These are phyloP conservation scores for Euphorbia schlechtendalii DNA, from an alignment of 441 rosid species.

Conservation along the genomic window DNA sequence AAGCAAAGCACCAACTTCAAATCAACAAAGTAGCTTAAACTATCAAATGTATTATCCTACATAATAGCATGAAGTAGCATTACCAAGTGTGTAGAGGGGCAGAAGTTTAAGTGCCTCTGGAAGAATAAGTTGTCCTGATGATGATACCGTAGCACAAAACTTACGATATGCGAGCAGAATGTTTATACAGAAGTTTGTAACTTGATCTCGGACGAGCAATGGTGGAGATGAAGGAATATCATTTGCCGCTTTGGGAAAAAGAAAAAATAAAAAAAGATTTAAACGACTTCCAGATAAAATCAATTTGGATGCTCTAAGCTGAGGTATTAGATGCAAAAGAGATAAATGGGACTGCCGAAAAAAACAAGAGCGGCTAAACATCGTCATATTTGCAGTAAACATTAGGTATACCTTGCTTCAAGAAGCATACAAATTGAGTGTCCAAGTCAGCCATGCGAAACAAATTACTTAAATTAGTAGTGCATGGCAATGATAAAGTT, in stretches of 20 bases:
- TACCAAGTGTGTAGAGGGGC: constrained; percentile 90
- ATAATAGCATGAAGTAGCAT: constrained; percentile 5
- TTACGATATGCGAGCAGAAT: constrained; percentile 85
- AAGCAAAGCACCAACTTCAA: not conserved
- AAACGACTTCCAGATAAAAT: not conserved
- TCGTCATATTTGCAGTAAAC: not conserved
- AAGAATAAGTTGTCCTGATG: constrained; percentile 95
- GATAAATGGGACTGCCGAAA: not conserved
- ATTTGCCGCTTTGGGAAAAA: constrained; percentile 56
- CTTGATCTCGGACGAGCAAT: constrained; percentile 63
- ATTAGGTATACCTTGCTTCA: constrained; percentile 78
- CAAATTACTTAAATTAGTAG: constrained; percentile 76
- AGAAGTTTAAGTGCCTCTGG: constrained; percentile 98
- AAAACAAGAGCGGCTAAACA: not conserved
- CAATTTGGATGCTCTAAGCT: not conserved
- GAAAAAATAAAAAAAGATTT: constrained; percentile 6
- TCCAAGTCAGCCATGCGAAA: constrained; percentile 93
- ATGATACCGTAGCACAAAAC: constrained; percentile 94
- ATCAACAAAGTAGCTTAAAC: not conserved
- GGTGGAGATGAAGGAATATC: constrained; percentile 75
- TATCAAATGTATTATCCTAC: not conserved
- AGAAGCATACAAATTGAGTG: constrained; percentile 84
- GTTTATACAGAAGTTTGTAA: constrained; percentile 67
- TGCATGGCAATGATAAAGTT: constrained; percentile 84
- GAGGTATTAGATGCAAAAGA: constrained; percentile 4